These are phyloP conservation scores for Pyrus hybrid DNA, from an alignment of 331 rosid species.

Conservation along the genomic window DNA sequence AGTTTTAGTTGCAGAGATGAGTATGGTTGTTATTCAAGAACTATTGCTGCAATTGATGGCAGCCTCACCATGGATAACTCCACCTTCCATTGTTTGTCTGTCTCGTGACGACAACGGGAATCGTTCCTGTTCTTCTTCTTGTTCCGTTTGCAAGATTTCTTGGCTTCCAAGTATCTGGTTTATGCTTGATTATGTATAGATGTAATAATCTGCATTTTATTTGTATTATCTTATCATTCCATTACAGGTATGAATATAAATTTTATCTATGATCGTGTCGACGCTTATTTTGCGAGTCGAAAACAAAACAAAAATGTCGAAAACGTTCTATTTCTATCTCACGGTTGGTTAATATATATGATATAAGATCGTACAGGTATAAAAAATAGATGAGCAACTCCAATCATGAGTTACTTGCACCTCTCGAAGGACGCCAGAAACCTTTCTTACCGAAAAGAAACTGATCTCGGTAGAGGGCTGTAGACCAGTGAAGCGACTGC, in stretches of 20 bases:
- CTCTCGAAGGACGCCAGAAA: slow-evolving; percentile 65
- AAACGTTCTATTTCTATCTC: background rate
- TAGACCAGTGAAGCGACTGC: slow-evolving; percentile 68
- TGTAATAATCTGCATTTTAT: background rate
- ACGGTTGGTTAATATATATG: background rate
- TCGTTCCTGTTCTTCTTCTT: background rate
- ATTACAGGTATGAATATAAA: too few species aligned
- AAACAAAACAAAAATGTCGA: background rate
- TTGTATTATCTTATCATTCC: background rate
- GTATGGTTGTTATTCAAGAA: slow-evolving; percentile 34
- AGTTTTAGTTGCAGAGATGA: slow-evolving; percentile 26
- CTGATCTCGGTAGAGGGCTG: slow-evolving; percentile 36
- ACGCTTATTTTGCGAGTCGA: background rate
- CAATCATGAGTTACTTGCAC: slow-evolving; percentile 10
- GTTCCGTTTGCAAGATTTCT: background rate
- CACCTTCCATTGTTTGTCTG: slow-evolving; percentile 13
- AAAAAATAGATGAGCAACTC: background rate
- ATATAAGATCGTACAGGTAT: background rate
- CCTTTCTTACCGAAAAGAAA: slow-evolving; percentile 67
- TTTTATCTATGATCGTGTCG: background rate
- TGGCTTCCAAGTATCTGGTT: background rate
- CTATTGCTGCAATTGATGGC: slow-evolving; percentile 35
- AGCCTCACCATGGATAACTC: background rate
- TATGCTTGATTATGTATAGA: background rate
- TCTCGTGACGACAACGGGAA: background rate